Evolutionary conservation across 352 stramenopile genomes (phyloP), one percentile per base, ranked within the genome.

Genomic region (Plasmopara viticola): DNA sequence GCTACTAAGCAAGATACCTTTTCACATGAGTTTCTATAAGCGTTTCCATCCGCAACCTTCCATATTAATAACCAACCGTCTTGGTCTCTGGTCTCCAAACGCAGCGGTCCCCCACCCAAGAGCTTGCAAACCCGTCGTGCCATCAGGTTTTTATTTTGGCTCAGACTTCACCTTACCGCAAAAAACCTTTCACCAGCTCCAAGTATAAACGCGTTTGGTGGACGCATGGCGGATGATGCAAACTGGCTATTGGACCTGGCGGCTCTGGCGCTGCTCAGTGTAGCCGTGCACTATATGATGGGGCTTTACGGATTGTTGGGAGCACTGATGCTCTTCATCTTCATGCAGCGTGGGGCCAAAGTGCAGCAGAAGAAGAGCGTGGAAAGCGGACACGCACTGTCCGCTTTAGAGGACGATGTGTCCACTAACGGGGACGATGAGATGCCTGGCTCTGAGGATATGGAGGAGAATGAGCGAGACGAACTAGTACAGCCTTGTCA

Each of bases 281-380:
- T 77, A 29, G 65, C 80, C n/a, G 68, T 87, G 33, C 79, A 88
- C 60, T 87, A 80, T 54, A 66, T 80, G 5, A 50, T 87, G 30
- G 79, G 79, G 1, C 34, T 87, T 8, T 73, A 74, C 49, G 77
- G 77, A 1, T 51, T 87, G 17, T 35, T 72, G 5, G 66, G 56
- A 12, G 69, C 60, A 20, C 58, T 87, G 8, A 47, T 70, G 57
- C 42, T 74, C 15, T 61, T 75, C 28, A 56, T 62, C 15, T 18
- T 66, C 9, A 31, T 81, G 5, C 71, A 85, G 41, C 69, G 80
- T 57, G 74, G 74, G 15, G 44, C 48, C 0, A 53, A 59, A 9
- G 17, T 38, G 0, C 48, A 35, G 25, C 39, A 37, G 2, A 46
- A n/a, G 12, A 48, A 53, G 39, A 35, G 18, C 13, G 50, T 37